Evolutionary conservation across 164 flowering plant genomes (phyloP), one percentile per base, ranked within the genome.

Genomic region (Magnolia kwangsiensis): DNA sequence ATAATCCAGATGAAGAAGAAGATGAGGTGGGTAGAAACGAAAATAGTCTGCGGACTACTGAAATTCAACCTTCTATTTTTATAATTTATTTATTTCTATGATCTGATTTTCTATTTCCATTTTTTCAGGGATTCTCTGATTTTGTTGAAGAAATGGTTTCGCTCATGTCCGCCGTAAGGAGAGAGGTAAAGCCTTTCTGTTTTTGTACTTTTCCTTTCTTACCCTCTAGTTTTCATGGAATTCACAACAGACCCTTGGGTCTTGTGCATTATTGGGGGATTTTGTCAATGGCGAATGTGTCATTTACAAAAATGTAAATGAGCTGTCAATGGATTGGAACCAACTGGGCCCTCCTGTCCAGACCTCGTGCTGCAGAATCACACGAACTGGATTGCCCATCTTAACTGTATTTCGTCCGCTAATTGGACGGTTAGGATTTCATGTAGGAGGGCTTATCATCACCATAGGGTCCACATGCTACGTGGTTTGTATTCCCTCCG

Each of bases 91-190:
- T 65, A 13, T 63, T 21, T n/a, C 21, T 6, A 3, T 21, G 6
- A 18, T 63, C 18, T n/a, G 24, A 20, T 21, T 65, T 10, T 3
- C 4, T 8, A 13, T 18, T 4, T 24, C 14, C 23, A 14, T 21
- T 19, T 2, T 59, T 75, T 37, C 79, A 90, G 91, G 92, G 87
- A 2, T 87, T 84, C 68, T 83, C 76, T 19, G 92, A 89, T 77
- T 90, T 90, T 74, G 63, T 90, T 67, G 79, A 83, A 71, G 95
- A 89, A 72, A 84, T 90, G 89, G 5, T 84, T 66, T 82, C 86
- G 18, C 85, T 89, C 49, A 87, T 88, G 87, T 81, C 80, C 2
- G 72, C 84, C 7, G 82, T 78, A 0, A 84, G 76, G 68, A 75
- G 65, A 78, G 83, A 89, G 90, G 94, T 89, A 87, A 27, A 27